Base-by-base conservation (phyloP, 805 yeast species). In the Saccharomycopsis sp. region DNA sequence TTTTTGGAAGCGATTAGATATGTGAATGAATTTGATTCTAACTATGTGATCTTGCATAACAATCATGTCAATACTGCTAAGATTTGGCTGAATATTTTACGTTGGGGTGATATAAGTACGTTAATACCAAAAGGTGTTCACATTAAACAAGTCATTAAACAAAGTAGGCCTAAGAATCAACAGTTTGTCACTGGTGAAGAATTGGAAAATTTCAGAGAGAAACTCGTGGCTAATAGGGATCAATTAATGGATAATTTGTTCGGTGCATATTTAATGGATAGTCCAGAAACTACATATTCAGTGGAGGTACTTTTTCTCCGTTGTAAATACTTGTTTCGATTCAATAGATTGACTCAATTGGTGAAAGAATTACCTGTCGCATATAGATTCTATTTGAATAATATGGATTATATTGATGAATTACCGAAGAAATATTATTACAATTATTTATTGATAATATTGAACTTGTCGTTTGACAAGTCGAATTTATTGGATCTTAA, bases 211-310 rank as follows among this genome's bases (percentile, higher is more conserved):
- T 61, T 60, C 50, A 34, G 33, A n/a, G 22, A 52, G 7, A 31
- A 56, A 29, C 48, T 55, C 21, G 42, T 52, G n/a, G 17, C 29
- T 4, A 44, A 53, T 21, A 54, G 59, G 3, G 52, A 45, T 9
- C 43, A 48, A 23, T 58, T 57, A 41, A 63, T 66, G 63, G 47
- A 48, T 8, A 45, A 54, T 14, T 50, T 57, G 2, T 46, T 64
- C 35, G 52, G 54, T 20, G 49, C 55, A 33, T 49, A 56, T 2
- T 61, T 60, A 9, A 32, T 58, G n/a, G 44, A 51, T 34, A 43
- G 54, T 17, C 42, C 46, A 19, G 58, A 57, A 19, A 54, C 53
- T 22, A 44, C 48, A 14, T 52, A 40, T 48, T 50, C 43, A 8
- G 22, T 29, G 8, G 16, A 38, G 40, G 28, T 44, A 50, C 27